Conservation (phyloP, 176 grass and related monocot species). For the Triticum dicoccoides region DNA sequence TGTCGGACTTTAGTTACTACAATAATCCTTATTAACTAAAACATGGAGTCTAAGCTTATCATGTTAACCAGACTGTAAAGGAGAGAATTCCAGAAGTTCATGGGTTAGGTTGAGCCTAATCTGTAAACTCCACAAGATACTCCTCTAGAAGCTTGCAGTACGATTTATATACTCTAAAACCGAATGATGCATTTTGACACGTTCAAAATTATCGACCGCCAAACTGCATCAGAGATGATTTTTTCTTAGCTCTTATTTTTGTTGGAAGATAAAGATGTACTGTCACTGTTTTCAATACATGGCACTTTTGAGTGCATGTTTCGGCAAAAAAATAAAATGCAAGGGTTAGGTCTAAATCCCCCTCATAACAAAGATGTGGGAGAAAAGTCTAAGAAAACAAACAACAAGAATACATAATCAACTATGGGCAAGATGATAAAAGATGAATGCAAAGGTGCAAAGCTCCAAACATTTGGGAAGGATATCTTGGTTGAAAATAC, state of each 20-base stretch:
- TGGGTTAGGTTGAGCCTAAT: constrained; percentile 7
- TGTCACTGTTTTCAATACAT: background rate
- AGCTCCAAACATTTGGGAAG: background rate
- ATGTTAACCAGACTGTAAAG: background rate
- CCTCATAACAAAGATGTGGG: background rate
- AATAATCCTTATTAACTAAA: background rate
- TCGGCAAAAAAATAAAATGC: background rate
- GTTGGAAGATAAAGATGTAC: background rate
- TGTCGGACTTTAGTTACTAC: background rate
- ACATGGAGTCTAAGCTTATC: background rate
- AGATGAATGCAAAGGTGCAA: background rate
- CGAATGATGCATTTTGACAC: background rate
- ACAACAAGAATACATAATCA: background rate
- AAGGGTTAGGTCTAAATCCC: background rate
- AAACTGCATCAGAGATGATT: background rate
- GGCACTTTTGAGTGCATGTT: background rate
- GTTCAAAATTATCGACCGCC: background rate
- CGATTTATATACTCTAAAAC: background rate
- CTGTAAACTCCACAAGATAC: background rate
- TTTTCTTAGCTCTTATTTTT: background rate
- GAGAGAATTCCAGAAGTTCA: background rate
- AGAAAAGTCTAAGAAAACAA: background rate
- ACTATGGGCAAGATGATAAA: background rate
- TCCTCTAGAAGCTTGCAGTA: background rate
- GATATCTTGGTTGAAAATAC: constrained; percentile 10